Evolutionary conservation across 2,329 filamentous ascomycete species (phyloP).

Genomic region (Fusarium sp.): DNA sequence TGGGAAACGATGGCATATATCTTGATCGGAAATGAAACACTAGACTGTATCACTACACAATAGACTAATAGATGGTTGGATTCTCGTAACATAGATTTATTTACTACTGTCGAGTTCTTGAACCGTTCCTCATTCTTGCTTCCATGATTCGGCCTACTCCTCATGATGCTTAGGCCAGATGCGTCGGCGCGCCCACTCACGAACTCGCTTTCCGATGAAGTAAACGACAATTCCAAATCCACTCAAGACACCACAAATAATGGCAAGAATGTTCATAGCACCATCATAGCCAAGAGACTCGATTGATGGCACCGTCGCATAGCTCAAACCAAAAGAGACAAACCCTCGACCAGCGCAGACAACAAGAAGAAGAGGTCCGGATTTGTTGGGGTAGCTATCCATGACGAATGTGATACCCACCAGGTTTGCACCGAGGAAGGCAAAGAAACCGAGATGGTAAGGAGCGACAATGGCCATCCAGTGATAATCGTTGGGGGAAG

Average conservation of each 20-base stretch:
- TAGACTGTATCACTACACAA: too few species aligned
- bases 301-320: conserved; percentile 11
- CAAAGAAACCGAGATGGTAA: conserved; percentile 18
- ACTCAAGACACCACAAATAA: conserved; percentile 8
- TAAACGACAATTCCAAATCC: conserved; percentile 9
- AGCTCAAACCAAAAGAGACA: conserved; percentile 5
- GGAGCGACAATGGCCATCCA: conserved; percentile 11
- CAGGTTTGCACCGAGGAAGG: conserved; percentile 11
- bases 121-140: too few species aligned
- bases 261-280: conserved; percentile 22
- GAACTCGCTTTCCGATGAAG: conserved; percentile 10
- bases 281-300: conserved; percentile 10
- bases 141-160: not conserved
- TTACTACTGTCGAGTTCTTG: too few species aligned
- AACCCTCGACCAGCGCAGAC: conserved; percentile 13
- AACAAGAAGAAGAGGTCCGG: conserved; percentile 1
- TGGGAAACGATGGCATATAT: too few species aligned
- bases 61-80: too few species aligned
- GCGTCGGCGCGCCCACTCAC: conserved; percentile 12
- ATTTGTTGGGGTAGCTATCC: conserved; percentile 21
- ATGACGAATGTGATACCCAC: conserved; percentile 16
- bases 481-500: conserved; percentile 7
- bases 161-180: conserved; percentile 25
- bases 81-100: too few species aligned
- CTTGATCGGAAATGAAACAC: too few species aligned